Evolutionary conservation across 495 filamentous ascomycete genomes (phyloP).

Genomic region (Penicillium manginii): DNA sequence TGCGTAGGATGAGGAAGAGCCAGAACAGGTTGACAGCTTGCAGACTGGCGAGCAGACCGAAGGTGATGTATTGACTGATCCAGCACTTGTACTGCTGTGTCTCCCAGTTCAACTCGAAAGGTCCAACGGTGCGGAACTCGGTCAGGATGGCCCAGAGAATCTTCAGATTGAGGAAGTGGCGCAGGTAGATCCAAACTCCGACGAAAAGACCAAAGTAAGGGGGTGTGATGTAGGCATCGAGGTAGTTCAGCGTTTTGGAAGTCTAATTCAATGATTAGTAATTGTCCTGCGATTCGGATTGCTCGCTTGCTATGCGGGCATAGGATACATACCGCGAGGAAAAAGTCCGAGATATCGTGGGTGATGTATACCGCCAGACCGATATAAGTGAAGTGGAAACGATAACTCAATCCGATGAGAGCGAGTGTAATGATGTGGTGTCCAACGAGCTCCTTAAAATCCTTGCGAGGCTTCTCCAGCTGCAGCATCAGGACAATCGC

Average conservation of each 20-base stretch:
- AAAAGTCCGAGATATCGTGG: slow-evolving; percentile 95
- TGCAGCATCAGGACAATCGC: slow-evolving; percentile 85
- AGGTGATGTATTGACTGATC: slow-evolving; percentile 75
- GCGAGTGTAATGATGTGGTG: slow-evolving; percentile 92
- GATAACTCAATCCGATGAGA: slow-evolving; percentile 89
- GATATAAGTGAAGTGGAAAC: slow-evolving; percentile 98
- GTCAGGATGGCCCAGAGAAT: slow-evolving; percentile 86
- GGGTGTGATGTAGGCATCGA: slow-evolving; percentile 73
- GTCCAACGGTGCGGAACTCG: slow-evolving; percentile 86
- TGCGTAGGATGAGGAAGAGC: slow-evolving; percentile 79
- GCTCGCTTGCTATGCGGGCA: background rate
- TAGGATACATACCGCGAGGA: slow-evolving; percentile 77
- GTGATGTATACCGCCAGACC: slow-evolving; percentile 97
- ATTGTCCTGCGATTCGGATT: background rate
- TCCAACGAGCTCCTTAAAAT: slow-evolving; percentile 91
- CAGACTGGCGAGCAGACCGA: slow-evolving; percentile 68
- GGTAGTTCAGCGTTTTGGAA: slow-evolving; percentile 92
- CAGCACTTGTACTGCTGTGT: slow-evolving; percentile 81
- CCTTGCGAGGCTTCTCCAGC: slow-evolving; percentile 94
- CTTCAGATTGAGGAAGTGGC: slow-evolving; percentile 87
- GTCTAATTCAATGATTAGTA: slow-evolving; percentile 57
- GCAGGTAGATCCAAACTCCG: slow-evolving; percentile 84
- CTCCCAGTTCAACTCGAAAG: slow-evolving; percentile 86
- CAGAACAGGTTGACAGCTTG: slow-evolving; percentile 88
- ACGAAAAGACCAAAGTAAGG: slow-evolving; percentile 90